These are phyloP conservation scores for Shiraia sp. DNA, from an alignment of 2,329 filamentous ascomycete species.

Conservation along the genomic window DNA sequence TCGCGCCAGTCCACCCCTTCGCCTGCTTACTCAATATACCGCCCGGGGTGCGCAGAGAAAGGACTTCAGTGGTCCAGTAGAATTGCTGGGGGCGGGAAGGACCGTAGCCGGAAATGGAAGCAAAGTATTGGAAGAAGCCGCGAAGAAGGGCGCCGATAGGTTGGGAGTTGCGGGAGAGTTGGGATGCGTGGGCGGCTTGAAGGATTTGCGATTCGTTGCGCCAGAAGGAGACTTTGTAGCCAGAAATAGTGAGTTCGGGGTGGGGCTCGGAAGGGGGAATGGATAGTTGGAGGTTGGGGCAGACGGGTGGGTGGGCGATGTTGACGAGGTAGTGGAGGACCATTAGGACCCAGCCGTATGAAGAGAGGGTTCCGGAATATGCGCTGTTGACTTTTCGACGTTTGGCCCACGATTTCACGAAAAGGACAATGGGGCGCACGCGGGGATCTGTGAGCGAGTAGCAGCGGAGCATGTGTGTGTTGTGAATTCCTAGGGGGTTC, in stretches of 20 bases:
- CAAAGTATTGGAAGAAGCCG: constrained; percentile 89
- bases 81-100: constrained; percentile 60
- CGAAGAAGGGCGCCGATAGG: constrained; percentile 72
- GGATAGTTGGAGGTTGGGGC: constrained; percentile 76
- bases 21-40: constrained; percentile 73
- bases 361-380: constrained; percentile 83
- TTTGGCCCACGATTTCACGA: constrained; percentile 92
- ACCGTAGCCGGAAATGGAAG: constrained; percentile 54
- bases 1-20: constrained; percentile 87
- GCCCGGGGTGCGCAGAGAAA: constrained; percentile 73
- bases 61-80: constrained; percentile 77
- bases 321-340: constrained; percentile 89
- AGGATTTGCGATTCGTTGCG: constrained; percentile 72
- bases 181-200: constrained; percentile 59
- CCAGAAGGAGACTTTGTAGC: constrained; percentile 77
- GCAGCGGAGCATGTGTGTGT: constrained; percentile 79
- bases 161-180: constrained; percentile 70
- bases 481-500: constrained; percentile 79
- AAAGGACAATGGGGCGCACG: constrained; percentile 77
- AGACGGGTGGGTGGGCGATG: constrained; percentile 75
- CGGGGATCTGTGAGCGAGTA: constrained; percentile 80
- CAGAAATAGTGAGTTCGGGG: constrained; percentile 64
- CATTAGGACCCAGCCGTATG: constrained; percentile 92
- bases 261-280: too few species aligned
- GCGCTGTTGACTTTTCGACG: constrained; percentile 81